These are phyloP conservation scores for Acmispon strigosus DNA, from an alignment of 306 rosid genomes.

Conservation along the genomic window DNA sequence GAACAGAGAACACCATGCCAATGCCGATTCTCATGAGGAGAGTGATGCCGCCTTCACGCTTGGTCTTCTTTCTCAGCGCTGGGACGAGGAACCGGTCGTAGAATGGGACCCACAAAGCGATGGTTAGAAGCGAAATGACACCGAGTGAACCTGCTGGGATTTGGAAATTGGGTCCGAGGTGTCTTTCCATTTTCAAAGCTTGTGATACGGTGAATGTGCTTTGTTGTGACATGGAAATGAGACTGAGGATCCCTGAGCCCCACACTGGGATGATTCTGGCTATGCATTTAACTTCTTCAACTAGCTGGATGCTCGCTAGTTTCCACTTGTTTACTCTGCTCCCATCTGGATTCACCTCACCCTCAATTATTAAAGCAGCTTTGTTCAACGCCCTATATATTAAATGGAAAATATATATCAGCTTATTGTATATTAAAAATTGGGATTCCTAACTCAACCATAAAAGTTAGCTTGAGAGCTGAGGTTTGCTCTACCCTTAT, in stretches of 20 bases:
- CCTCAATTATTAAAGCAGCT: conserved; percentile 44
- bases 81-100: conserved; percentile 50
- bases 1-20: conserved; percentile 46
- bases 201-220: conserved; percentile 55
- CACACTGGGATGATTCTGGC: conserved; percentile 44
- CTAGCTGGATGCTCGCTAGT: conserved; percentile 48
- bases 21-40: conserved; percentile 55
- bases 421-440: no score
- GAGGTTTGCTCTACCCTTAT: no score
- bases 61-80: conserved; percentile 33
- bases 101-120: conserved; percentile 48
- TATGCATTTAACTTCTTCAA: conserved; percentile 61
- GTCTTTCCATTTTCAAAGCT: conserved; percentile 69
- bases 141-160: conserved; percentile 62
- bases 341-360: conserved; percentile 48
- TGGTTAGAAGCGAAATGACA: conserved; percentile 44
- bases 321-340: conserved; percentile 39
- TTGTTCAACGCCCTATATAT: conserved; percentile 39
- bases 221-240: conserved; percentile 36
- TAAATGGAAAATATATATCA: not conserved
- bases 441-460: no score
- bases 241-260: conserved; percentile 43
- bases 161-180: conserved; percentile 53
- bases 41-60: conserved; percentile 52
- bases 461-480: no score